Evolutionary conservation across 129 eudicot genomes (phyloP).

Genomic region (Cynara cardunculus): DNA sequence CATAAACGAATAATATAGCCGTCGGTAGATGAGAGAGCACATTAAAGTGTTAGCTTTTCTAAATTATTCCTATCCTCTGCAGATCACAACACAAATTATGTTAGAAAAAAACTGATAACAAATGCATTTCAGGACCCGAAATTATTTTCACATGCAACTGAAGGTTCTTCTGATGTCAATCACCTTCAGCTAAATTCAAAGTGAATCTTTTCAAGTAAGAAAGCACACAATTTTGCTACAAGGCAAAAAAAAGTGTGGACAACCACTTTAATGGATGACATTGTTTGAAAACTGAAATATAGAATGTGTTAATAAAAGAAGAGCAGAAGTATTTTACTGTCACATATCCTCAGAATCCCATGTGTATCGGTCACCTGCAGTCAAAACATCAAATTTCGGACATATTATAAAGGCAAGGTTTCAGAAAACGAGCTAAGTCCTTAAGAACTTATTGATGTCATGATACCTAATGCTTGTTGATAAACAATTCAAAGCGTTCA

Average conservation of each 20-base stretch:
- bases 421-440: neutral
- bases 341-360: conserved; percentile 75
- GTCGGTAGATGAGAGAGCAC: conserved; percentile 89
- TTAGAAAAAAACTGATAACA: neutral
- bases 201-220: neutral
- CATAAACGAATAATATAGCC: conserved; percentile 91
- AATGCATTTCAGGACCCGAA: neutral
- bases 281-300: neutral
- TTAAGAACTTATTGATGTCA: too few species aligned
- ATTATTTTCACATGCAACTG: neutral
- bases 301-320: neutral
- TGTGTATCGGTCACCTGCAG: conserved; percentile 96
- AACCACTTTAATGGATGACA: neutral
- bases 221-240: neutral
- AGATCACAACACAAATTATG: conserved; percentile 22
- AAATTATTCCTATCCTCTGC: conserved; percentile 94
- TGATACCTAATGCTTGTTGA: conserved; percentile 92
- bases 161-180: neutral
- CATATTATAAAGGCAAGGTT: neutral
- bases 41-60: conserved; percentile 88
- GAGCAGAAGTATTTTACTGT: conserved; percentile 53
- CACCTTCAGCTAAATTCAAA: neutral
- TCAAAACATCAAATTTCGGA: conserved; percentile 3
- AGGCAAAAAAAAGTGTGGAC: neutral
- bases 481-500: conserved; percentile 87